A percentile compares a stretch with the other conserved stretches of the same genome.
Conservation (phyloP, 495 filamentous ascomycete genomes). For the Tuber borchii region DNA sequence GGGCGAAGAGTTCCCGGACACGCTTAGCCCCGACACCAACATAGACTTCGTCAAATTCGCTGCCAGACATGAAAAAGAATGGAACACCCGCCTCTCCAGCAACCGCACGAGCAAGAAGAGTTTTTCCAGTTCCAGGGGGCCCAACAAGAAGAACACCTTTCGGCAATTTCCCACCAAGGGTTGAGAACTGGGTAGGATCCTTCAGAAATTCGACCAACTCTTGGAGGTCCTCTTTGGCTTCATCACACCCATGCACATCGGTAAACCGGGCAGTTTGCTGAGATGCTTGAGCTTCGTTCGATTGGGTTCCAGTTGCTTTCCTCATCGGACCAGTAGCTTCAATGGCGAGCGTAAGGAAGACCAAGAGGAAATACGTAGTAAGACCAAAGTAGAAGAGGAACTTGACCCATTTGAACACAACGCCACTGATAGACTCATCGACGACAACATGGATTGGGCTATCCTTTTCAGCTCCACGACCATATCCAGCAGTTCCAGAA, state of each 20-base stretch:
- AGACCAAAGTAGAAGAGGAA: constrained; percentile 73
- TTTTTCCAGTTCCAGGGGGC: constrained; percentile 96
- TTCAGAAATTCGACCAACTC: constrained; percentile 94
- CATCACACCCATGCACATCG: constrained; percentile 95
- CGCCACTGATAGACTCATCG: constrained; percentile 74
- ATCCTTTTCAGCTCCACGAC: constrained; percentile 63
- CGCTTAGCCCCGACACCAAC: constrained; percentile 97
- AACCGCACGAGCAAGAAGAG: constrained; percentile 90
- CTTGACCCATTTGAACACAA: constrained; percentile 83
- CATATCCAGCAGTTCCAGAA: constrained; percentile 33
- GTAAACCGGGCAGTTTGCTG: constrained; percentile 84
- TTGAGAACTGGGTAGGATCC: constrained; percentile 83
- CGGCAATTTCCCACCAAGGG: constrained; percentile 87
- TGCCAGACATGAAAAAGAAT: constrained; percentile 99
- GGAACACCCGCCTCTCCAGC: constrained; percentile 95
- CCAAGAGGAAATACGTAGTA: constrained; percentile 63
- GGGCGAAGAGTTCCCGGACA: constrained; percentile 87
- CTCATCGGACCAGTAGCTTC: constrained; percentile 71
- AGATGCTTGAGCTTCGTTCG: constrained; percentile 79
- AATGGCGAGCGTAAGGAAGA: constrained; percentile 68
- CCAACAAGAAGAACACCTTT: constrained; percentile 95
- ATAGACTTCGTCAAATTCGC: constrained; percentile 97
- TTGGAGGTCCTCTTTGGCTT: constrained; percentile 95
- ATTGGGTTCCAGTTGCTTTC: constrained; percentile 62
- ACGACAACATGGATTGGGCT: constrained; percentile 88